Conservation (phyloP, 352 stramenopile genomes). For the Pythium angustatum region DNA sequence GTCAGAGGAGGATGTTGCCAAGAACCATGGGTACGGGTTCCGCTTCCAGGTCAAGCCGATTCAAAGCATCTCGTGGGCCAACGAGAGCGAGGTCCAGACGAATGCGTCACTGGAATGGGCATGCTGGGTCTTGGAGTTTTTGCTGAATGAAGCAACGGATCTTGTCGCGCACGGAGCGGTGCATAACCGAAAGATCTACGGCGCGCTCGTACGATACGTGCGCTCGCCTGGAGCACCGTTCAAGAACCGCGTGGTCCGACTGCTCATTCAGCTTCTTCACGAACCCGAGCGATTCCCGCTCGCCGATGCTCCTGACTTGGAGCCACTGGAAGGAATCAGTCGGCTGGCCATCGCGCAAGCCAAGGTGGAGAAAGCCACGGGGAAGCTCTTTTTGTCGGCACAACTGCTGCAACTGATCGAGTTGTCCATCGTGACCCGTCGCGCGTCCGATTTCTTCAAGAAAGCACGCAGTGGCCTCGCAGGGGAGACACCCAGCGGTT, state of each 20-base stretch:
- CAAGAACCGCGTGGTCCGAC: constrained; percentile 73
- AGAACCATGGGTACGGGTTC: constrained; percentile 76
- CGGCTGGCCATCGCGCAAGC: constrained; percentile 57
- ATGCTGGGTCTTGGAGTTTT: constrained; percentile 81
- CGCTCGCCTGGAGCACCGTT: constrained; percentile 77
- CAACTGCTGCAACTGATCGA: constrained; percentile 82
- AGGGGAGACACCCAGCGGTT: background rate
- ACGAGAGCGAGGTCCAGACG: constrained; percentile 73
- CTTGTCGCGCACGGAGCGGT: constrained; percentile 66
- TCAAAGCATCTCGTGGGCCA: constrained; percentile 77
- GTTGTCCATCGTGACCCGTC: constrained; percentile 56
- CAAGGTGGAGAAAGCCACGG: constrained; percentile 53
- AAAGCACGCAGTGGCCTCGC: background rate
- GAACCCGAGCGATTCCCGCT: constrained; percentile 55
- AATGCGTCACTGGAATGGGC: constrained; percentile 84
- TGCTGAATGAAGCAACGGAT: constrained; percentile 75
- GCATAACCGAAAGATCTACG: constrained; percentile 83
- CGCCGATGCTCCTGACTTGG: constrained; percentile 59
- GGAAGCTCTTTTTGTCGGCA: constrained; percentile 71
- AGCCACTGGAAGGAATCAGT: constrained; percentile 62
- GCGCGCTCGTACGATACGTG: constrained; percentile 76
- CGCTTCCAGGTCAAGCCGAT: constrained; percentile 82
- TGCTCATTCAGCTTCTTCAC: constrained; percentile 79
- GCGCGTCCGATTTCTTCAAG: constrained; percentile 26
- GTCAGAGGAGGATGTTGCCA: constrained; percentile 58